Evolutionary conservation across 148 eudicot genomes (phyloP).

Genomic region (Mesembryanthemum crystallinum): DNA sequence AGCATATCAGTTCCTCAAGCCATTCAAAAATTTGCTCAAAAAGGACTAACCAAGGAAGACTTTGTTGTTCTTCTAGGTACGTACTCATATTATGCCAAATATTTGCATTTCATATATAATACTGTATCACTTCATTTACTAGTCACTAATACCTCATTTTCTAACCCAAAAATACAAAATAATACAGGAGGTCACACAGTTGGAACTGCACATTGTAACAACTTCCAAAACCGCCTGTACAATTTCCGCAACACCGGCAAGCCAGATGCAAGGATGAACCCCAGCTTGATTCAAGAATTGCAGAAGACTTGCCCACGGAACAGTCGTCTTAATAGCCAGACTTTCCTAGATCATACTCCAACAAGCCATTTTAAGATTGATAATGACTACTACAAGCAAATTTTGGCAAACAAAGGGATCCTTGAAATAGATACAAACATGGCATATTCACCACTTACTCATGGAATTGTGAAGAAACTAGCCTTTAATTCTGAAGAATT

Average conservation of each 20-base stretch:
- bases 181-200: slow-evolving; percentile 45
- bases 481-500: slow-evolving; percentile 40
- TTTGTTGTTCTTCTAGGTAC: slow-evolving; percentile 39
- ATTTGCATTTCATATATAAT: no score
- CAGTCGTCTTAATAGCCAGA: slow-evolving; percentile 7
- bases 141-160: no score
- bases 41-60: slow-evolving; percentile 32
- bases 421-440: slow-evolving; percentile 52
- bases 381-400: slow-evolving; percentile 47
- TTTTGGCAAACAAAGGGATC: slow-evolving; percentile 34
- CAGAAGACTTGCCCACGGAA: slow-evolving; percentile 26
- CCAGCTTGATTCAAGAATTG: slow-evolving; percentile 17
- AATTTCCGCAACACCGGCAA: slow-evolving; percentile 46
- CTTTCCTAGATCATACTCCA: slow-evolving; percentile 44
- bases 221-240: slow-evolving; percentile 48
- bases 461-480: slow-evolving; percentile 30
- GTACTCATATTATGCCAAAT: neutral
- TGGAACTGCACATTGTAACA: slow-evolving; percentile 48
- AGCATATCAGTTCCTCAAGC: slow-evolving; percentile 26
- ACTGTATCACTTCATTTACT: no score
- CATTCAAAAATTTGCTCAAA: slow-evolving; percentile 20
- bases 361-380: slow-evolving; percentile 37
- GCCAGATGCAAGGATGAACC: slow-evolving; percentile 26
- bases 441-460: slow-evolving; percentile 46
- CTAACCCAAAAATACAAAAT: no score